phyloP scores from a whole-genome alignment of 2,329 filamentous ascomycete genomes.

The Coniochaeta sp. region DNA sequence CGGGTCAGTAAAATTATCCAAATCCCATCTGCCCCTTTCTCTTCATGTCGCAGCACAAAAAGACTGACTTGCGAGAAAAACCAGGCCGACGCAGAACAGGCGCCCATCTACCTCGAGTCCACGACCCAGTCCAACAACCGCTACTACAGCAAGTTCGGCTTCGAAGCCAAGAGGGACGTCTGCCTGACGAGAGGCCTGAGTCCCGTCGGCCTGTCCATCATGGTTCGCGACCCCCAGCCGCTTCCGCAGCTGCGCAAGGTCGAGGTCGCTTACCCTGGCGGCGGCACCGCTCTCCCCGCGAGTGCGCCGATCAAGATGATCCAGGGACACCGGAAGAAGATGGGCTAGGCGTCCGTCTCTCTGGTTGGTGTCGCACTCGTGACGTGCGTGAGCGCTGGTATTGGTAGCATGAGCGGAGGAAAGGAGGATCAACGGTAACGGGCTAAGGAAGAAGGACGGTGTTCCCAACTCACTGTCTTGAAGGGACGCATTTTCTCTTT shows the following conservation, averaged over 20 bases:
- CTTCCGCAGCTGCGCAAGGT: slow-evolving; percentile 17
- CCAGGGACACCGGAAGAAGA: not conserved
- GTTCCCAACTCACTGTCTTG: slow-evolving; percentile 9
- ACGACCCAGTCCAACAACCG: slow-evolving; percentile 60
- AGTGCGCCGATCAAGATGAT: slow-evolving; percentile 4
- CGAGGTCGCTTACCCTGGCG: slow-evolving; percentile 4
- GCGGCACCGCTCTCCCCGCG: not conserved
- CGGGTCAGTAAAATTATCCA: slow-evolving; percentile 37
- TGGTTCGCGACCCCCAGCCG: slow-evolving; percentile 65
- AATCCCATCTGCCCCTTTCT: not conserved
- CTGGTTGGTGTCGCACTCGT: not conserved
- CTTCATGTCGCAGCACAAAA: not conserved
- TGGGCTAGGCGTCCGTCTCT: not conserved
- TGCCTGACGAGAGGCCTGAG: slow-evolving; percentile 49
- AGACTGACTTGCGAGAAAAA: not conserved
- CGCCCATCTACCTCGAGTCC: slow-evolving; percentile 72
- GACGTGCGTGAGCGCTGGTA: not conserved
- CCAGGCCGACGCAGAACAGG: slow-evolving; percentile 61
- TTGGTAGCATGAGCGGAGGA: not conserved
- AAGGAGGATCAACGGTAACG: not conserved
- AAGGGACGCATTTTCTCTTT: not conserved
- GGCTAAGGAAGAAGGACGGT: not conserved
- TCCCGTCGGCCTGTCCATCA: slow-evolving; percentile 66
- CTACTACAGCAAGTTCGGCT: slow-evolving; percentile 73
- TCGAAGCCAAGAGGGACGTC: slow-evolving; percentile 57